Evolutionary conservation across 306 rosid genomes (phyloP).

Genomic region (Phaseolus lunatus): DNA sequence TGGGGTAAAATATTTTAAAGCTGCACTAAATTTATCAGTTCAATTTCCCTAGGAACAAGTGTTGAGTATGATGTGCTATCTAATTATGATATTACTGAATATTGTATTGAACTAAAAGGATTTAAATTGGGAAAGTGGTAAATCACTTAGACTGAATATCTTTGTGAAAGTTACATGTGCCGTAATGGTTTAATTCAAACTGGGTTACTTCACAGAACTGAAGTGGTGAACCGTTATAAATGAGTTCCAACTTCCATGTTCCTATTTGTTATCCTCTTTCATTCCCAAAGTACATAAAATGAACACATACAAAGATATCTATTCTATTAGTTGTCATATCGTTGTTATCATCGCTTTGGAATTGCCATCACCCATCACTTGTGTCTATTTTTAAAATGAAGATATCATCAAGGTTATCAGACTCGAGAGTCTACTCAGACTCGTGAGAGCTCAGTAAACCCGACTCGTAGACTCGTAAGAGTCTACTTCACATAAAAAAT

Average conservation of each 20-base stretch:
- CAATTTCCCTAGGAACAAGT: neutral
- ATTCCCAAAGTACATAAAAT: neutral
- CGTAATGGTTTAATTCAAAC: constrained; percentile 26
- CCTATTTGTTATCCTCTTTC: neutral
- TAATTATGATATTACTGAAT: neutral
- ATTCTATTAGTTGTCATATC: neutral
- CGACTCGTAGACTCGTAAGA: no score
- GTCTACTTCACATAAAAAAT: no score
- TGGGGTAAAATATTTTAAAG: neutral
- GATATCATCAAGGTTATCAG: no score
- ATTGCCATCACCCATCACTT: neutral
- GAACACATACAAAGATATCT: neutral
- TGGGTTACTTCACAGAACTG: neutral
- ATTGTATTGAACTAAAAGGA: constrained; percentile 24
- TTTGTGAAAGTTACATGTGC: neutral
- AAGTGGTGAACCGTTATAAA: neutral
- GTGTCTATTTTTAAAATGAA: constrained; percentile 3
- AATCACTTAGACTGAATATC: neutral
- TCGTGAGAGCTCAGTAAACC: no score
- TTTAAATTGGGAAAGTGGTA: constrained; percentile 17
- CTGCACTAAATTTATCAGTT: neutral
- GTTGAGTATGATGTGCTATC: constrained; percentile 1
- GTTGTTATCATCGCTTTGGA: neutral
- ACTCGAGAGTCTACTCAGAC: no score
- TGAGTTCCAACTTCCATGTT: constrained; percentile 34